Evolutionary conservation across 1,284 basidiomycete genomes (phyloP).

Genomic region (Cerioporus squamosus): DNA sequence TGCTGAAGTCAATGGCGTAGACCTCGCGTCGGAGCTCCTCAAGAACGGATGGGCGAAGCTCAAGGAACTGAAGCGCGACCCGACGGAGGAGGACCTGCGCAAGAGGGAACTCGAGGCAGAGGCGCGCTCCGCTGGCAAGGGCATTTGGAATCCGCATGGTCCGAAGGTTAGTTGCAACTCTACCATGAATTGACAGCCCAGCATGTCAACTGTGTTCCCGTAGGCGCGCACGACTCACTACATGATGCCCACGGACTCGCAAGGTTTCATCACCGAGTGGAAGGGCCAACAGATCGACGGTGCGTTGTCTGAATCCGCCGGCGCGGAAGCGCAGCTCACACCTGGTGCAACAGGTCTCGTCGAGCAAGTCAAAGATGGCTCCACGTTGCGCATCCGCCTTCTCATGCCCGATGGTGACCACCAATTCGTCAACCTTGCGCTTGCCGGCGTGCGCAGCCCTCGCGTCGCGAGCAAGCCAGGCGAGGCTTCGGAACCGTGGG

Average conservation of each 20-base stretch:
- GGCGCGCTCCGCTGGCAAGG: constrained; percentile 78
- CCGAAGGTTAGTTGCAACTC: constrained; percentile 58
- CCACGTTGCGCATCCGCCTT: constrained; percentile 87
- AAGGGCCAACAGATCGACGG: constrained; percentile 91
- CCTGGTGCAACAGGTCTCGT: constrained; percentile 72
- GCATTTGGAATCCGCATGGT: constrained; percentile 88
- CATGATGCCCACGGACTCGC: constrained; percentile 89
- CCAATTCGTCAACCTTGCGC: constrained; percentile 82
- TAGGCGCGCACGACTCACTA: constrained; percentile 80
- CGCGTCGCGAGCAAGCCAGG: constrained; percentile 75
- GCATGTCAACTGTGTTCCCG: background rate
- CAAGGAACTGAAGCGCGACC: constrained; percentile 83
- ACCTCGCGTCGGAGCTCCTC: constrained; percentile 82
- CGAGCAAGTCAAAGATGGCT: constrained; percentile 94
- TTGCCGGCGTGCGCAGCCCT: constrained; percentile 87
- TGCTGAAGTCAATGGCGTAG: constrained; percentile 71
- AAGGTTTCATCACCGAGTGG: constrained; percentile 89
- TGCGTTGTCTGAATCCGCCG: constrained; percentile 36
- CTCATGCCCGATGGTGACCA: constrained; percentile 89
- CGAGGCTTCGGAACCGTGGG: constrained; percentile 80
- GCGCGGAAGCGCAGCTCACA: background rate
- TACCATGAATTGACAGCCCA: background rate
- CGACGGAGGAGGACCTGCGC: constrained; percentile 78
- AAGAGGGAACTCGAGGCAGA: constrained; percentile 79
- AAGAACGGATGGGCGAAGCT: constrained; percentile 91